These are phyloP conservation scores for Cerrena zonata DNA, from an alignment of 1,284 basidiomycete genomes.

Conservation along the genomic window DNA sequence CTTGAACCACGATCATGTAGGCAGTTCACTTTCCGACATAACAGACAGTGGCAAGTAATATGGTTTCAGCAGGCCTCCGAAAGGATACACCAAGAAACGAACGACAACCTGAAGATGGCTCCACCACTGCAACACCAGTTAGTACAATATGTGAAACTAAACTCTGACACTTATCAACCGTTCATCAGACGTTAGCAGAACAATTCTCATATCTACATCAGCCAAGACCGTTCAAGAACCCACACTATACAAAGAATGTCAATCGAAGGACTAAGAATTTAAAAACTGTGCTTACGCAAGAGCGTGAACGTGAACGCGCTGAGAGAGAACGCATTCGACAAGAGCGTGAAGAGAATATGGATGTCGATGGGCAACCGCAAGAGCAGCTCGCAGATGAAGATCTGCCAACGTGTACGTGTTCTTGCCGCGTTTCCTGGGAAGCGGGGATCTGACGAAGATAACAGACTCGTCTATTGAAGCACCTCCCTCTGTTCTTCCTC, in stretches of 20 bases:
- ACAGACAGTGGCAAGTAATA: background rate
- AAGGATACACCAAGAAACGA: slow-evolving; percentile 26
- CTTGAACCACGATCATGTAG: slow-evolving; percentile 1
- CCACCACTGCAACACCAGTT: slow-evolving; percentile 25
- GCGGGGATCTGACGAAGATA: background rate
- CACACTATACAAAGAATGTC: slow-evolving; percentile 59
- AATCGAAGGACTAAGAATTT: slow-evolving; percentile 69
- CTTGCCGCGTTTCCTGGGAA: background rate
- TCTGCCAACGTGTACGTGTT: slow-evolving; percentile 58
- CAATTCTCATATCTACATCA: slow-evolving; percentile 64
- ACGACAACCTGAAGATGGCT: slow-evolving; percentile 23
- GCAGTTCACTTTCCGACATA: background rate
- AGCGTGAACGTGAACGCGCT: slow-evolving; percentile 63
- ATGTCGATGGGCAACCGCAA: slow-evolving; percentile 29
- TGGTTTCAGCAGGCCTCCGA: slow-evolving; percentile 23
- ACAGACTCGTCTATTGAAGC: slow-evolving; percentile 80
- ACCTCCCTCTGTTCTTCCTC: slow-evolving; percentile 75
- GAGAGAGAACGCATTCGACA: slow-evolving; percentile 55
- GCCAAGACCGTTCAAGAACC: slow-evolving; percentile 72
- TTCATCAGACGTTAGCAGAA: slow-evolving; percentile 46
- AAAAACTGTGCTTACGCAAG: slow-evolving; percentile 68
- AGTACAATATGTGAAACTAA: background rate
- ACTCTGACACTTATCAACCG: background rate
- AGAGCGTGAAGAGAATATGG: slow-evolving; percentile 42
- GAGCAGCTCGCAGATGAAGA: slow-evolving; percentile 44